phyloP scores from a whole-genome alignment of 352 stramenopile genomes.

The Sclerospora graminicola region DNA sequence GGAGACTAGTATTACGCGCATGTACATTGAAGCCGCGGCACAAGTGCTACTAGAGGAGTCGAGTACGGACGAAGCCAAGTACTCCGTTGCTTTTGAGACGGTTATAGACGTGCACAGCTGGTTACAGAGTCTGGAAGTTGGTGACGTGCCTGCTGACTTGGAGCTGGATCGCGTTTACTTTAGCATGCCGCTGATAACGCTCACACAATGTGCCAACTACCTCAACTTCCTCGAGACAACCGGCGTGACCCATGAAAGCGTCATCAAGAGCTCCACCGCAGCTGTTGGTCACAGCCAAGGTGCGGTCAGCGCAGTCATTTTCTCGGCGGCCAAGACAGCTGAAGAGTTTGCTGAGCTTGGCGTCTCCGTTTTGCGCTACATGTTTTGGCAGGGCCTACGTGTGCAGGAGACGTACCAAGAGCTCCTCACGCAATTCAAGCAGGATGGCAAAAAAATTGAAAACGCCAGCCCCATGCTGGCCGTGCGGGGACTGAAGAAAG shows the following conservation, averaged over 20 bases:
- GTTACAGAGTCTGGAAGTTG: slow-evolving; percentile 26
- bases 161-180: slow-evolving; percentile 34
- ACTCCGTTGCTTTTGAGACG: slow-evolving; percentile 40
- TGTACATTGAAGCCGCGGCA: slow-evolving; percentile 35
- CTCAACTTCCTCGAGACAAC: slow-evolving; percentile 48
- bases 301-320: slow-evolving; percentile 56
- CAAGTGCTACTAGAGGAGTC: slow-evolving; percentile 47
- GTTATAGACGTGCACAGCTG: slow-evolving; percentile 40
- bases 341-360: slow-evolving; percentile 39
- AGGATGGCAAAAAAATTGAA: slow-evolving; percentile 18
- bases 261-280: slow-evolving; percentile 32
- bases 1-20: slow-evolving; percentile 16
- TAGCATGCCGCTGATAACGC: slow-evolving; percentile 70
- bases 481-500: slow-evolving; percentile 42
- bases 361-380: slow-evolving; percentile 50
- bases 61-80: slow-evolving; percentile 19
- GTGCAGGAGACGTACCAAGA: slow-evolving; percentile 43
- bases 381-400: slow-evolving; percentile 78
- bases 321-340: slow-evolving; percentile 40
- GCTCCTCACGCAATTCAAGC: slow-evolving; percentile 19
- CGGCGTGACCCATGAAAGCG: slow-evolving; percentile 40
- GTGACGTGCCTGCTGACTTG: slow-evolving; percentile 8
- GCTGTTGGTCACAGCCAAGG: slow-evolving; percentile 74
- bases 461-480: slow-evolving; percentile 62
- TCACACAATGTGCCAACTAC: slow-evolving; percentile 76